These are phyloP conservation scores for Austroboletus niveus DNA, from an alignment of 1,284 basidiomycete genomes.

Conservation along the genomic window DNA sequence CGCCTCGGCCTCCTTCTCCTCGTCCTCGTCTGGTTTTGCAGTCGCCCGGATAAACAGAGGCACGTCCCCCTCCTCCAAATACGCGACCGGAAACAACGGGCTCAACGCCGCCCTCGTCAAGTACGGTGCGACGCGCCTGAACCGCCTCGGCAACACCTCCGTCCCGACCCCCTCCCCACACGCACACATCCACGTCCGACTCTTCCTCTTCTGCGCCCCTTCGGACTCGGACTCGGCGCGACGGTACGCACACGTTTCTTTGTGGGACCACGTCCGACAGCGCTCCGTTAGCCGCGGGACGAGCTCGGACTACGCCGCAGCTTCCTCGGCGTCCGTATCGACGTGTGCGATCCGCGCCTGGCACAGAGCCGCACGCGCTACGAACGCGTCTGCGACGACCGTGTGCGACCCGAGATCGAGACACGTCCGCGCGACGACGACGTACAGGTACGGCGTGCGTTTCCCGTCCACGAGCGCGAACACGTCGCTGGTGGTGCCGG, in stretches of 20 bases:
- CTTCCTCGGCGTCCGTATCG: slow-evolving; percentile 28
- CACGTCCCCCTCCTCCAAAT: slow-evolving; percentile 36
- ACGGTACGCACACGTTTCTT: slow-evolving; percentile 41
- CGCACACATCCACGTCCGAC: slow-evolving; percentile 31
- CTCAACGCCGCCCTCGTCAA: slow-evolving; percentile 48
- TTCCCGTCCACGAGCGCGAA: no score
- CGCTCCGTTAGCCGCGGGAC: slow-evolving; percentile 49
- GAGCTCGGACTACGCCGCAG: slow-evolving; percentile 44
- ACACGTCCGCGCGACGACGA: slow-evolving; percentile 41
- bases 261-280: slow-evolving; percentile 52
- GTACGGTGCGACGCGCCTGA: slow-evolving; percentile 35
- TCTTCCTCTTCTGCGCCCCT: not conserved
- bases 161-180: slow-evolving; percentile 47
- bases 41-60: not conserved
- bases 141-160: slow-evolving; percentile 28
- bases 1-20: no score
- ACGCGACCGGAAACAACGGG: slow-evolving; percentile 48
- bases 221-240: no score
- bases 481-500: no score
- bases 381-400: slow-evolving; percentile 43
- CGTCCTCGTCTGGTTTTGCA: not conserved
- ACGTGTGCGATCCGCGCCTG: not conserved
- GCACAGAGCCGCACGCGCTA: slow-evolving; percentile 26
- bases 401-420: slow-evolving; percentile 46
- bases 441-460: slow-evolving; percentile 29